phyloP scores from a whole-genome alignment of 2,329 filamentous ascomycete genomes.

The Dothistroma septosporum region DNA sequence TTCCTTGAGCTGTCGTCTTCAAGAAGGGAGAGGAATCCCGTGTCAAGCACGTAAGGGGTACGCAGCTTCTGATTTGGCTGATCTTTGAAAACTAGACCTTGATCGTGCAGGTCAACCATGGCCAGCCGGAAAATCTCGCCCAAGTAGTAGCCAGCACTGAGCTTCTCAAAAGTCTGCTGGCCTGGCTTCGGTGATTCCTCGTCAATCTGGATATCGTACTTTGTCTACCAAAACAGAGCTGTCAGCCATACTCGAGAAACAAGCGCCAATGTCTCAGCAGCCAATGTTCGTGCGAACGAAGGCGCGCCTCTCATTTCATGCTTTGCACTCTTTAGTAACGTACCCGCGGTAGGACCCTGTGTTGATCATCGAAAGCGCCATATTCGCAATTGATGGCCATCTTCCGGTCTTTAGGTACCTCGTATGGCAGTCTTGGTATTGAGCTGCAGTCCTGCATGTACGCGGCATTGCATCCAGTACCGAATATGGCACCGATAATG shows the following conservation, averaged over 20 bases:
- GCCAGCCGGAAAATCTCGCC: conserved; percentile 92
- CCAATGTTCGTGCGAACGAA: no score
- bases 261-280: no score
- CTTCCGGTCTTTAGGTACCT: conserved; percentile 70
- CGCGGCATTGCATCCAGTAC: conserved; percentile 88
- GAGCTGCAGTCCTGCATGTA: conserved; percentile 84
- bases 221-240: conserved; percentile 46
- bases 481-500: conserved; percentile 89
- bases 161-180: conserved; percentile 96
- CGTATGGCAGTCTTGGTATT: conserved; percentile 71
- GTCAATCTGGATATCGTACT: conserved; percentile 84
- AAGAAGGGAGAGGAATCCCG: conserved; percentile 83
- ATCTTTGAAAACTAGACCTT: conserved; percentile 69
- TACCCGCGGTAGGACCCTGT: conserved; percentile 71
- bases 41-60: conserved; percentile 80
- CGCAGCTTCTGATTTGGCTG: conserved; percentile 74
- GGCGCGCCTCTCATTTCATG: no score
- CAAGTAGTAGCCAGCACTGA: conserved; percentile 91
- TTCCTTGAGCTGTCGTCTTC: conserved; percentile 56
- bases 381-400: conserved; percentile 99
- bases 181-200: conserved; percentile 86
- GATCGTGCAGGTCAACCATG: conserved; percentile 76
- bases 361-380: conserved; percentile 94
- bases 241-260: no score
- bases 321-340: no score